Conservation (phyloP, 2,329 filamentous ascomycete species). For the Fusarium sp. region DNA sequence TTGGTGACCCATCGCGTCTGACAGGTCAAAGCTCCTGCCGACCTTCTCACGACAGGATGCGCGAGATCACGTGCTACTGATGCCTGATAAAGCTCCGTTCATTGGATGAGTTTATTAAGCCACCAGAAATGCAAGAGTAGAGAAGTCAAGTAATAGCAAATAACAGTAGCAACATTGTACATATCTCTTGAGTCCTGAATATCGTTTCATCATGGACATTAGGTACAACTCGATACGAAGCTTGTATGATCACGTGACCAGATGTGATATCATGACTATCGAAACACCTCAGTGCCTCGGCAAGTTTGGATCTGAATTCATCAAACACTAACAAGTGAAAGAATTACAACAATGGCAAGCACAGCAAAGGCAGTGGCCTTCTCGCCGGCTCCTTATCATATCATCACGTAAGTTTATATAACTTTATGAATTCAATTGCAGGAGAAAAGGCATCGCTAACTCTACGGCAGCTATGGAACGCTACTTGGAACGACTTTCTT, state of each 20-base stretch:
- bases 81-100: background rate
- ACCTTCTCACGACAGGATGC: background rate
- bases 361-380: constrained; percentile 66
- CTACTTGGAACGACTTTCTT: constrained; percentile 89
- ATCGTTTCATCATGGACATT: background rate
- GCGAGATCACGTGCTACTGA: background rate
- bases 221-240: background rate
- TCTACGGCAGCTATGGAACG: constrained; percentile 78
- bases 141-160: background rate
- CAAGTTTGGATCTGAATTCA: constrained; percentile 19
- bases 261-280: constrained; percentile 45
- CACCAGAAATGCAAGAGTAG: background rate
- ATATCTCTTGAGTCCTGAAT: background rate
- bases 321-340: constrained; percentile 8
- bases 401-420: constrained; percentile 71
- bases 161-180: background rate
- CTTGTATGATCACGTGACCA: constrained; percentile 46
- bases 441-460: constrained; percentile 31
- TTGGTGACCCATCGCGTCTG: constrained; percentile 4
- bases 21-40: background rate
- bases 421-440: background rate
- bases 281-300: constrained; percentile 15
- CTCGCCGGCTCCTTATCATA: constrained; percentile 78
- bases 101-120: background rate
- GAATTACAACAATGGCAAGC: constrained; percentile 55